Evolutionary conservation across 805 yeast species (phyloP).

Genomic region (Nadsonia fulvescens): DNA sequence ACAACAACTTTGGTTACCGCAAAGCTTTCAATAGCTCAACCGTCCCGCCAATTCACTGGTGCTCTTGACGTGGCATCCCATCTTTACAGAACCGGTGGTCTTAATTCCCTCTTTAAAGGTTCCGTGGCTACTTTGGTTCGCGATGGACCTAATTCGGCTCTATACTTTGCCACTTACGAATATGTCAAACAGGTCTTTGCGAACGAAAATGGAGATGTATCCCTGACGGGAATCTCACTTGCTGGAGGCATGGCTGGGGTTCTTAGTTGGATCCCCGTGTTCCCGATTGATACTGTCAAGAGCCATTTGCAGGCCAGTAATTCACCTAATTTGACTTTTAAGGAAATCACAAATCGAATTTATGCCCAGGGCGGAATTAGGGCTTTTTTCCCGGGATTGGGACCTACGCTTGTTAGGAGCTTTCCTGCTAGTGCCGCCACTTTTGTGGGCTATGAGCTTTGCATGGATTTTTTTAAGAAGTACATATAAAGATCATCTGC

Average conservation of each 20-base stretch:
- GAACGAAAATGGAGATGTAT: slow-evolving; percentile 24
- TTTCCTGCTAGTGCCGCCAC: slow-evolving; percentile 99
- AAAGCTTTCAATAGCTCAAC: slow-evolving; percentile 21
- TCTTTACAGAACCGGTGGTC: slow-evolving; percentile 64
- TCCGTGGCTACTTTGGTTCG: slow-evolving; percentile 81
- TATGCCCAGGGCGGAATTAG: slow-evolving; percentile 63
- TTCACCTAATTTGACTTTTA: slow-evolving; percentile 30
- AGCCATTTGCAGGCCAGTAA: slow-evolving; percentile 60
- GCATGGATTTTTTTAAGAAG: slow-evolving; percentile 22
- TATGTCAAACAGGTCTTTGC: slow-evolving; percentile 40
- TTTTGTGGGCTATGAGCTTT: slow-evolving; percentile 82
- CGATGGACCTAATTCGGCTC: slow-evolving; percentile 94
- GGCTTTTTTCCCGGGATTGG: slow-evolving; percentile 93
- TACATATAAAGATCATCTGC: too few species aligned
- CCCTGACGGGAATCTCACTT: slow-evolving; percentile 54
- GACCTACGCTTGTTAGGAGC: slow-evolving; percentile 81
- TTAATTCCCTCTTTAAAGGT: slow-evolving; percentile 73
- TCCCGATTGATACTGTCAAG: slow-evolving; percentile 91
- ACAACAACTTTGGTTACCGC: too few species aligned
- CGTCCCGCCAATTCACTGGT: slow-evolving; percentile 24
- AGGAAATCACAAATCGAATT: slow-evolving; percentile 46
- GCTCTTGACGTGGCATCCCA: slow-evolving; percentile 44
- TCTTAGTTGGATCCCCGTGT: slow-evolving; percentile 88
- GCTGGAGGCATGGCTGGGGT: slow-evolving; percentile 96
- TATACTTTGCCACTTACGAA: slow-evolving; percentile 89